Conservation (phyloP, 345 rosid genomes). For the Triadica sebifera region DNA sequence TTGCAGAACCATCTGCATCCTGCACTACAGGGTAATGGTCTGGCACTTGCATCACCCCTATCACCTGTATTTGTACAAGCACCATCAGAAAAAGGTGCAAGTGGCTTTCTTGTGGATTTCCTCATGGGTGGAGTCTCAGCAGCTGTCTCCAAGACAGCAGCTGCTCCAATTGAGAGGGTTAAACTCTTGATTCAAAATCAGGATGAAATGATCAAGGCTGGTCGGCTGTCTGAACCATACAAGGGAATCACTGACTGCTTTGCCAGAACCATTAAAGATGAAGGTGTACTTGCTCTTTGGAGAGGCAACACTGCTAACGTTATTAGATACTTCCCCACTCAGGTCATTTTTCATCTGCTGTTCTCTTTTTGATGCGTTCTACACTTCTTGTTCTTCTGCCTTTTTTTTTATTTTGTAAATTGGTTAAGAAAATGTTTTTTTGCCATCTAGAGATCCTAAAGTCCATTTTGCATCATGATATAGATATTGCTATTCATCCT, state of each 20-base stretch:
- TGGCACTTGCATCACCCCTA: background rate
- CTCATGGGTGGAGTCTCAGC: slow-evolving; percentile 35
- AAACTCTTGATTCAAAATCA: slow-evolving; percentile 35
- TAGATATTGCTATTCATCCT: background rate
- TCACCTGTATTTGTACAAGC: slow-evolving; percentile 27
- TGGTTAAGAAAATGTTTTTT: background rate
- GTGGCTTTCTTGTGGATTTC: slow-evolving; percentile 27
- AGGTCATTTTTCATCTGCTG: slow-evolving; percentile 14
- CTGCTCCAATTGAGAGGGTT: slow-evolving; percentile 35
- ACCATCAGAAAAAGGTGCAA: slow-evolving; percentile 31
- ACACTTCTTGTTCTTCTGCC: background rate
- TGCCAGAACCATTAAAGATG: slow-evolving; percentile 30
- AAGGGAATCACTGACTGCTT: slow-evolving; percentile 33
- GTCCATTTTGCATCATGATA: background rate
- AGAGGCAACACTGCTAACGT: slow-evolving; percentile 36
- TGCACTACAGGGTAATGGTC: slow-evolving; percentile 7
- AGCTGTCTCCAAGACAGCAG: slow-evolving; percentile 32
- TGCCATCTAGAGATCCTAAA: background rate
- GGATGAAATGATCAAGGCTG: slow-evolving; percentile 35
- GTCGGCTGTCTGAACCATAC: slow-evolving; percentile 29
- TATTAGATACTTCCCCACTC: slow-evolving; percentile 37
- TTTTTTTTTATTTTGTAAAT: background rate
- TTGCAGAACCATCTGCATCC: background rate
- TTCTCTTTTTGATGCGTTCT: background rate
- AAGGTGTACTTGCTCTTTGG: slow-evolving; percentile 29